Conservation (phyloP, 768 basidiomycete genomes). For the Dacryopinax spathularia region DNA sequence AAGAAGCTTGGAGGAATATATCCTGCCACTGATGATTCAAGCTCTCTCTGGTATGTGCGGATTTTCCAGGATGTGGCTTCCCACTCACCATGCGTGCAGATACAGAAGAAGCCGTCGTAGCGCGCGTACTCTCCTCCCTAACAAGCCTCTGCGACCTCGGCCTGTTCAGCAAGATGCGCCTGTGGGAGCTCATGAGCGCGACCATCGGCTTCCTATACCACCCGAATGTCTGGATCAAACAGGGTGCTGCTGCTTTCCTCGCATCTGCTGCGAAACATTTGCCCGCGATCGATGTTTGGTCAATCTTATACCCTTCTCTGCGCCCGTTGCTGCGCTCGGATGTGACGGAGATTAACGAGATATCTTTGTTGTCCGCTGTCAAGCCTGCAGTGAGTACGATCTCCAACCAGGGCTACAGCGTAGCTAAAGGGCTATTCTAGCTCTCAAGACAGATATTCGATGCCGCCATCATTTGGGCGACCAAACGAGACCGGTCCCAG, state of each 20-base stretch:
- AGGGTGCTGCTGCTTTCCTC: slow-evolving; percentile 80
- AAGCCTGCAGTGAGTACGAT: slow-evolving; percentile 58
- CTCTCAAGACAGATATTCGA: slow-evolving; percentile 64
- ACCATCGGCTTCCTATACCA: slow-evolving; percentile 84
- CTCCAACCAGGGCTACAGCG: not conserved
- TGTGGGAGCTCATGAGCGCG: slow-evolving; percentile 90
- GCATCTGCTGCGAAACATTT: slow-evolving; percentile 72
- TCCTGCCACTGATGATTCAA: slow-evolving; percentile 91
- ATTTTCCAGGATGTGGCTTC: not conserved
- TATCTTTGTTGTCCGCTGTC: slow-evolving; percentile 57
- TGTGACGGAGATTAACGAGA: slow-evolving; percentile 56
- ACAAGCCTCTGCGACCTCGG: slow-evolving; percentile 83
- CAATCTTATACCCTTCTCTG: slow-evolving; percentile 84
- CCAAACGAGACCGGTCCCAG: slow-evolving; percentile 59
- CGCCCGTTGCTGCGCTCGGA: slow-evolving; percentile 78
- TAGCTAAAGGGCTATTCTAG: slow-evolving; percentile 22
- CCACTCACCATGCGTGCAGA: slow-evolving; percentile 34
- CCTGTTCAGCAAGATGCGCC: slow-evolving; percentile 82
- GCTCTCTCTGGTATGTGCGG: slow-evolving; percentile 64
- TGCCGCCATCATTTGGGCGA: slow-evolving; percentile 76
- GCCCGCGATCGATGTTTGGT: slow-evolving; percentile 85
- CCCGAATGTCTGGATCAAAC: slow-evolving; percentile 89
- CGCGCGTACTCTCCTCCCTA: slow-evolving; percentile 72
- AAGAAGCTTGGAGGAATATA: slow-evolving; percentile 86
- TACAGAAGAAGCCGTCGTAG: slow-evolving; percentile 87